Base-by-base conservation (phyloP, 495 filamentous ascomycete species). In the Melanomma pulvis-pyrius region DNA sequence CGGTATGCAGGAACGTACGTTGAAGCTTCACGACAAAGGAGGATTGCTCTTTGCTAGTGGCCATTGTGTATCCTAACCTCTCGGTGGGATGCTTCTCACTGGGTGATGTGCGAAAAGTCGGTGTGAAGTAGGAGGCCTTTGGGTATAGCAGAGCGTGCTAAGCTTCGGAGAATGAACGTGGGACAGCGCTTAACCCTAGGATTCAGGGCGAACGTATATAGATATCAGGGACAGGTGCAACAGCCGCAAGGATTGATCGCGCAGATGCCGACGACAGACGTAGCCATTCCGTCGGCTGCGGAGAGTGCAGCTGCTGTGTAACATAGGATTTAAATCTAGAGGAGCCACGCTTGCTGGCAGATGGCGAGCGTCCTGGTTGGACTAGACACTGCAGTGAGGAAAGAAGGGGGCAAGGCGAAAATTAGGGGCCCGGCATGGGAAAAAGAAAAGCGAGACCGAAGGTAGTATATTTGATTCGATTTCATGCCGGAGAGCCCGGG, bases 381-480 rank as follows among this genome's bases (percentile, higher is more conserved):
- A 19, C 44, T 51, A 32, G 25, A 22, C 8, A 26, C 51, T 55
- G 28, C 51, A 21, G 21, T 29, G 21, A 34, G 46, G 41, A 28
- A 3, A 46, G 15, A 24, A 17, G 39, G 24, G 24, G 58, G 58
- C 24, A 50, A 34, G 1, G 39, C 26, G 51, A 32, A 25, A 26
- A 32, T 12, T 15, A 22, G 28, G 26, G 11, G 19, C 9, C 24
- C 39, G 34, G 25, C 50, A 64, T 48, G 1, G 50, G 32, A 47
- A 64, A 64, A 64, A 26, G 17, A 56, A 62, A 34, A 56, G n/a
- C 15, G 24, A 28, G 34, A 17, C 36, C 26, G 41, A 46, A 19
- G 46, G 25, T 21, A 48, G 25, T 64, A 64, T 64, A 64, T 64
- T 51, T 56, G 51, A 44, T 63, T 48, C 60, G n/a, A n/a, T n/a